Percentiles rank a stretch among this genome's conserved stretches.
phyloP scores from a whole-genome alignment of 2,329 filamentous ascomycete genomes.

The Zelopaecilomyces penicillatus region DNA sequence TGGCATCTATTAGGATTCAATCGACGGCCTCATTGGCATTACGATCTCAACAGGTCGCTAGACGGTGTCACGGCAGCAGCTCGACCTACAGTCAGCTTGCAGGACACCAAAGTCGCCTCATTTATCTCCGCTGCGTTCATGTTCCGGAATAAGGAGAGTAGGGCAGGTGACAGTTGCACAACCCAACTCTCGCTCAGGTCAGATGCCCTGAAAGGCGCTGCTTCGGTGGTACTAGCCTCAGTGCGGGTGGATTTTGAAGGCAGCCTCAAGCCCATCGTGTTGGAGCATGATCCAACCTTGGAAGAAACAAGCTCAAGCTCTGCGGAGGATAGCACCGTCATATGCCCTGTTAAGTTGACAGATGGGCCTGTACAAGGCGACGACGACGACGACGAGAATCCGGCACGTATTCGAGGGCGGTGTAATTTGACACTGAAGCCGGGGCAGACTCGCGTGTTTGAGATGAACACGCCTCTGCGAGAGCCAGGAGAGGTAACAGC shows the following conservation, averaged over 20 bases:
- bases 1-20: slow-evolving; percentile 37
- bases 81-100: slow-evolving; percentile 43
- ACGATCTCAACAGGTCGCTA: slow-evolving; percentile 51
- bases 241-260: slow-evolving; percentile 50
- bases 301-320: slow-evolving; percentile 7
- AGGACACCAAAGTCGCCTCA: slow-evolving; percentile 42
- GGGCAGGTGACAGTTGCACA: slow-evolving; percentile 50
- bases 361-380: slow-evolving; percentile 17
- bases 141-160: slow-evolving; percentile 50
- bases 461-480: slow-evolving; percentile 64
- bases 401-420: slow-evolving; percentile 39
- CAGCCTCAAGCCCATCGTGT: slow-evolving; percentile 44
- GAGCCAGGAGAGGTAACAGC: slow-evolving; percentile 73
- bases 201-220: slow-evolving; percentile 43
- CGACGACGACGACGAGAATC: slow-evolving; percentile 17
- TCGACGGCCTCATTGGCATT: slow-evolving; percentile 48
- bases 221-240: slow-evolving; percentile 42
- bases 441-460: slow-evolving; percentile 60
- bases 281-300: slow-evolving; percentile 33
- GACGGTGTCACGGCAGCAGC: slow-evolving; percentile 36
- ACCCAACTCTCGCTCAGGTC: slow-evolving; percentile 53
- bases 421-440: slow-evolving; percentile 59
- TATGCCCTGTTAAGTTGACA: slow-evolving; percentile 20
- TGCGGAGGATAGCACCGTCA: slow-evolving; percentile 9
- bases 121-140: slow-evolving; percentile 48